phyloP scores from a whole-genome alignment of 768 basidiomycete genomes.

The Leccinum barrowsii region DNA sequence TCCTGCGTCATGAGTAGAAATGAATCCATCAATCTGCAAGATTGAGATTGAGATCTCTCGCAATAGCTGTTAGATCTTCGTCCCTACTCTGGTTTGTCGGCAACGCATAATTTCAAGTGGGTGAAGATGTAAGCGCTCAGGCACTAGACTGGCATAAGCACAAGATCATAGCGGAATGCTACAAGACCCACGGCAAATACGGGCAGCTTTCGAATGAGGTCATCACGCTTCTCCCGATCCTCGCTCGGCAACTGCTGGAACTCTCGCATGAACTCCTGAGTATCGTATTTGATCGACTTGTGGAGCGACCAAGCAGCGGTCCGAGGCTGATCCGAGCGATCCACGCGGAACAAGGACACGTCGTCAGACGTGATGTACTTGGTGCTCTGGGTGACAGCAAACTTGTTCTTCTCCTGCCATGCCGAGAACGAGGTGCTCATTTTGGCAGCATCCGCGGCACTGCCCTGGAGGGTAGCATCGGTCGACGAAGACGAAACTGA shows the following conservation, averaged over 20 bases:
- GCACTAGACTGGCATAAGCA: constrained; percentile 12
- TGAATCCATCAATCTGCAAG: constrained; percentile 15
- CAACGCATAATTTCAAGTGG: constrained; percentile 24
- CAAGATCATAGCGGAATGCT: not conserved
- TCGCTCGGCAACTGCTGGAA: constrained; percentile 10
- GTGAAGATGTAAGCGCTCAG: constrained; percentile 23
- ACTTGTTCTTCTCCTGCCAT: constrained; percentile 17
- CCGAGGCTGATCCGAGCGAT: constrained; percentile 24
- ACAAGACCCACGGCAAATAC: constrained; percentile 20
- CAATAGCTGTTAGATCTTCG: not conserved
- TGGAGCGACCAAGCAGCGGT: constrained; percentile 17
- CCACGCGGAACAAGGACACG: constrained; percentile 20
- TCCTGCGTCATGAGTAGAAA: constrained; percentile 14
- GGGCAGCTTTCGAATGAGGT: constrained; percentile 15
- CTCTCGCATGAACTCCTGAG: constrained; percentile 17
- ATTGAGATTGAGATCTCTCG: not conserved
- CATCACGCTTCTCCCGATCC: constrained; percentile 17
- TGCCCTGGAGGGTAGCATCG: not conserved
- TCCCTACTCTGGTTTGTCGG: constrained; percentile 15
- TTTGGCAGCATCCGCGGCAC: not conserved
- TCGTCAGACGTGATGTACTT: constrained; percentile 23
- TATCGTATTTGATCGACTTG: constrained; percentile 21
- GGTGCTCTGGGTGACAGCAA: constrained; percentile 3
- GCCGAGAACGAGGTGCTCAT: constrained; percentile 18
- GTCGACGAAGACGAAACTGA: constrained; percentile 1